phyloP scores from a whole-genome alignment of 164 flowering plant genomes.

The Annona cherimola region DNA sequence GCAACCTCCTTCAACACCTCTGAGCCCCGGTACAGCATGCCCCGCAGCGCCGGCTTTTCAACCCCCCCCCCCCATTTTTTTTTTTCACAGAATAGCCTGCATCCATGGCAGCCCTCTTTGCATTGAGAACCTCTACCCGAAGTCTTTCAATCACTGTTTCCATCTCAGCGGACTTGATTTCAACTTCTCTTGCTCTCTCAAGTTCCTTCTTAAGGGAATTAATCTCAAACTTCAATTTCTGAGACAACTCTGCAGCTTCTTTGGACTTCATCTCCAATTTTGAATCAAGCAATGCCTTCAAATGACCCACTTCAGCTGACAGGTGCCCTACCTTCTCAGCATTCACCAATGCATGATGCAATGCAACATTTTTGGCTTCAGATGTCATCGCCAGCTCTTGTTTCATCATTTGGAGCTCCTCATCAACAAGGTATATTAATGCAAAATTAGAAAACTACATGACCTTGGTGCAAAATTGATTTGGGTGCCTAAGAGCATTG shows the following conservation, averaged over 20 bases:
- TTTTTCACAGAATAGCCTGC: constrained; percentile 52
- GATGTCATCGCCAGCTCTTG: constrained; percentile 65
- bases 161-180: constrained; percentile 14
- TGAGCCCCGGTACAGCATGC: constrained; percentile 94
- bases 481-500: no score
- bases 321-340: constrained; percentile 69
- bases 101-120: constrained; percentile 68
- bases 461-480: no score
- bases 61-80: constrained; percentile 48
- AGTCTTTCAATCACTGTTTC: constrained; percentile 30
- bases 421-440: no score
- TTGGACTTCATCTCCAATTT: constrained; percentile 41
- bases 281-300: constrained; percentile 68
- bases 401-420: constrained; percentile 65
- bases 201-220: constrained; percentile 46
- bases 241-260: constrained; percentile 36
- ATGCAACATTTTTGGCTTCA: constrained; percentile 77
- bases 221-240: constrained; percentile 49
- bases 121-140: constrained; percentile 62
- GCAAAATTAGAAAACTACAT: no score
- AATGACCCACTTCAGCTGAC: constrained; percentile 48
- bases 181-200: constrained; percentile 15
- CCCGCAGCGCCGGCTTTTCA: no score
- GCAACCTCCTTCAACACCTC: constrained; percentile 97
- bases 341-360: constrained; percentile 71